Evolutionary conservation across 1,284 basidiomycete genomes (phyloP).

Genomic region (Tremellales sp.): DNA sequence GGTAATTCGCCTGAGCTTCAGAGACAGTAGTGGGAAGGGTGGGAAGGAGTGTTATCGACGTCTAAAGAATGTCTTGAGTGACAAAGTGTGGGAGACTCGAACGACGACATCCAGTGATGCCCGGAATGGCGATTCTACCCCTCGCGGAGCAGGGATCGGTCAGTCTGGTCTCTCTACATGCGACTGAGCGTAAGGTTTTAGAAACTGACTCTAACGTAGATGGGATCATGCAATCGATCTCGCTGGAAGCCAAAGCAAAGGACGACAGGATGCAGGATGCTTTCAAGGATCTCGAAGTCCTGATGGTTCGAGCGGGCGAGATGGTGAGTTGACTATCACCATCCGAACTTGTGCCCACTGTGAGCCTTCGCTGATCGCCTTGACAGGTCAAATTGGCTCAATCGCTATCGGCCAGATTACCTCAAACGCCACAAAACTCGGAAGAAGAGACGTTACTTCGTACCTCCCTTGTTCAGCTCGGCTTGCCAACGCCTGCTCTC

Average conservation of each 20-base stretch:
- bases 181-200: not conserved
- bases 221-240: constrained; percentile 71
- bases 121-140: not conserved
- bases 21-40: constrained; percentile 65
- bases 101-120: not conserved
- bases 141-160: constrained; percentile 30
- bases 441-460: constrained; percentile 82
- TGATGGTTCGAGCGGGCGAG: constrained; percentile 87
- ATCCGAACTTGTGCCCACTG: too few relatives aligned
- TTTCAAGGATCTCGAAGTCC: constrained; percentile 80
- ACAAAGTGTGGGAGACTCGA: constrained; percentile 67
- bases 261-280: constrained; percentile 71
- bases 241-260: constrained; percentile 61
- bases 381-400: constrained; percentile 64
- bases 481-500: constrained; percentile 66
- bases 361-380: not conserved
- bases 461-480: constrained; percentile 81
- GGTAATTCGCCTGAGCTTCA: constrained; percentile 65
- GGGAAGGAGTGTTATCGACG: constrained; percentile 78
- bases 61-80: constrained; percentile 69
- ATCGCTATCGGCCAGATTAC: constrained; percentile 75
- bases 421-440: constrained; percentile 43
- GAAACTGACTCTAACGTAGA: constrained; percentile 50
- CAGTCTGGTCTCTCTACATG: not conserved
- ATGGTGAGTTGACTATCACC: constrained; percentile 62